Conservation (phyloP, 2,329 filamentous ascomycete species). For the Ascosphaera aggregata region DNA sequence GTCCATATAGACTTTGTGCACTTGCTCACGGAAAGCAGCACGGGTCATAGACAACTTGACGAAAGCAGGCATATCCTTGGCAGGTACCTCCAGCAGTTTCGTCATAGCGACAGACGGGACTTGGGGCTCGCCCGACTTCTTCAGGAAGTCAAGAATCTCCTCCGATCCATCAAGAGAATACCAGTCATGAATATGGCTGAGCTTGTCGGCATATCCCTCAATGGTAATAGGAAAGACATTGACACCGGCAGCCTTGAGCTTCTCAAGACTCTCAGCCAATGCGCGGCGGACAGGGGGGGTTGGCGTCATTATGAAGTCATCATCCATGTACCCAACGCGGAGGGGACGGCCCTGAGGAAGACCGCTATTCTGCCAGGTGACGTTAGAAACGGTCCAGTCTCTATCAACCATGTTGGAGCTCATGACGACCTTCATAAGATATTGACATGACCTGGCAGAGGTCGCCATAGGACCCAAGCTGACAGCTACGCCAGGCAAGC, state of each 20-base stretch:
- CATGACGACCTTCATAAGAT: slow-evolving; percentile 7
- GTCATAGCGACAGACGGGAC: too few relatives aligned
- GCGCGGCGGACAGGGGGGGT: slow-evolving; percentile 36
- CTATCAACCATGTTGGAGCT: slow-evolving; percentile 9
- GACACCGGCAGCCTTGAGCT: slow-evolving; percentile 32
- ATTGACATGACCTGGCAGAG: slow-evolving; percentile 7
- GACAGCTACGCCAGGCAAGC: slow-evolving; percentile 14
- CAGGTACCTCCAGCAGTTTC: too few relatives aligned
- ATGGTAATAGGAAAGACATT: too few relatives aligned
- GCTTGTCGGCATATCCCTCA: too few relatives aligned
- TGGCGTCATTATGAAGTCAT: slow-evolving; percentile 35
- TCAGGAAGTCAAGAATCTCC: too few relatives aligned
- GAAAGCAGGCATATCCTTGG: too few relatives aligned
- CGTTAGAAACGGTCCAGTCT: slow-evolving; percentile 11
- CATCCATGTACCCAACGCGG: slow-evolving; percentile 36
- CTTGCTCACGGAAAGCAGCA: too few relatives aligned
- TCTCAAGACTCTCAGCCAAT: slow-evolving; percentile 28
- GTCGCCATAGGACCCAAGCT: slow-evolving; percentile 10
- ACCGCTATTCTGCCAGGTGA: slow-evolving; percentile 9
- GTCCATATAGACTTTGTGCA: too few relatives aligned
- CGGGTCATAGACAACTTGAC: too few relatives aligned
- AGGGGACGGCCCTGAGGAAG: slow-evolving; percentile 22
- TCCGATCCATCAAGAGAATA: too few relatives aligned
- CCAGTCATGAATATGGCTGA: too few relatives aligned
- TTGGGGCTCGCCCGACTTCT: too few relatives aligned